phyloP scores from a whole-genome alignment of 2,329 filamentous ascomycete species.

The Fusarium beomiforme region DNA sequence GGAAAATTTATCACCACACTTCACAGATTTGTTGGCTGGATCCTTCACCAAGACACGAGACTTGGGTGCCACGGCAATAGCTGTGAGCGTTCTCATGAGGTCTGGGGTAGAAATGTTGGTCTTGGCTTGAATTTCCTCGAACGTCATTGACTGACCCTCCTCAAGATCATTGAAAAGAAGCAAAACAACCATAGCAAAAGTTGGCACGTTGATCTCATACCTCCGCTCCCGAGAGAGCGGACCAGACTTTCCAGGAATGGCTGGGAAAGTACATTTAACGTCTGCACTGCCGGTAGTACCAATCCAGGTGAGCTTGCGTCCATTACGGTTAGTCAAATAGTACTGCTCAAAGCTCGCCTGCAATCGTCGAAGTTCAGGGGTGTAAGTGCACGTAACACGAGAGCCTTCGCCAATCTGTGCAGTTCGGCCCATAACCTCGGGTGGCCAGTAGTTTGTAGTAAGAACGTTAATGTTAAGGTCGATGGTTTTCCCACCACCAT shows the following conservation, averaged over 20 bases:
- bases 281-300: slow-evolving; percentile 81
- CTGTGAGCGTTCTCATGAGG: slow-evolving; percentile 80
- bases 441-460: slow-evolving; percentile 94
- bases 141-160: slow-evolving; percentile 61
- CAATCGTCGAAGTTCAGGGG: slow-evolving; percentile 75
- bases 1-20: slow-evolving; percentile 78
- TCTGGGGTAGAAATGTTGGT: slow-evolving; percentile 83
- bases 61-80: slow-evolving; percentile 84
- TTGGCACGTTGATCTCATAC: slow-evolving; percentile 92
- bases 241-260: slow-evolving; percentile 74
- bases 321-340: slow-evolving; percentile 88
- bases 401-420: slow-evolving; percentile 60
- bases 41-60: slow-evolving; percentile 83
- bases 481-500: slow-evolving; percentile 60
- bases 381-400: slow-evolving; percentile 71
- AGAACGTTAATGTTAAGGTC: slow-evolving; percentile 88
- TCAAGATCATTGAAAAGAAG: slow-evolving; percentile 86
- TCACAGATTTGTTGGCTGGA: slow-evolving; percentile 80
- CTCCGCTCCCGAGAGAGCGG: slow-evolving; percentile 71
- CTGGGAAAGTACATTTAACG: slow-evolving; percentile 80
- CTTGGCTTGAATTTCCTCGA: slow-evolving; percentile 83
- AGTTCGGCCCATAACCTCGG: slow-evolving; percentile 80
- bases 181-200: slow-evolving; percentile 90
- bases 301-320: slow-evolving; percentile 87
- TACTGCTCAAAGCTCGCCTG: slow-evolving; percentile 89